Percentiles rank a stretch among this genome's conserved stretches.
Conservation (phyloP, 2,329 filamentous ascomycete genomes). For the Pseudogymnoascus sp. region DNA sequence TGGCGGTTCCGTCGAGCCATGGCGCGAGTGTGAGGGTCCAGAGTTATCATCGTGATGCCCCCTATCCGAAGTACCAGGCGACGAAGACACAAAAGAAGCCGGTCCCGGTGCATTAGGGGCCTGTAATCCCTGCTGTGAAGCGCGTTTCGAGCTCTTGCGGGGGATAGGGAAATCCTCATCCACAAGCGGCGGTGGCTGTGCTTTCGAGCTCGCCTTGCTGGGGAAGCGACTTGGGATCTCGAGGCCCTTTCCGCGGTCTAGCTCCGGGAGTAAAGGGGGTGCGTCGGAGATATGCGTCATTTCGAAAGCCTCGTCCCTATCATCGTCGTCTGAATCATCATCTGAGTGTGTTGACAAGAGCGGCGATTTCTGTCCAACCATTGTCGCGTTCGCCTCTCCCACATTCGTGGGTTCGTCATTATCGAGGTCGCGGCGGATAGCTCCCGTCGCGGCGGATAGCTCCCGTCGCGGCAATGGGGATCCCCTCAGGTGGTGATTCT, state of each 20-base stretch:
- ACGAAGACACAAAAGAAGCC: neutral
- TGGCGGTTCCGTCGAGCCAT: neutral
- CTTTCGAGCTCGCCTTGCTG: conserved; percentile 45
- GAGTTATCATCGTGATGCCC: neutral
- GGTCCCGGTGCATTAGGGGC: neutral
- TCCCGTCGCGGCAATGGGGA: conserved; percentile 49
- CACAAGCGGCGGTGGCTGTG: conserved; percentile 47
- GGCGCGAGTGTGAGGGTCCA: neutral
- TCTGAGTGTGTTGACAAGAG: neutral
- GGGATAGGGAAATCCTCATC: conserved; percentile 89
- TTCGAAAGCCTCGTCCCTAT: conserved; percentile 38
- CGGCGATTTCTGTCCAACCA: neutral
- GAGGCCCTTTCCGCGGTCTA: conserved; percentile 36
- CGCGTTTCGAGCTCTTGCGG: conserved; percentile 63
- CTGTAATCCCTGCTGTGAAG: conserved; percentile 20
- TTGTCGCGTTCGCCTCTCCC: conserved; percentile 12
- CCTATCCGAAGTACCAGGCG: neutral
- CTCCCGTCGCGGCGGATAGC: conserved; percentile 44
- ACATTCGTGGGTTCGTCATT: conserved; percentile 32
- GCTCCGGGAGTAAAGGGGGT: conserved; percentile 50
- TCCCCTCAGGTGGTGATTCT: conserved; percentile 59
- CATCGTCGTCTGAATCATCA: conserved; percentile 9
- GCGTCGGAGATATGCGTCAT: conserved; percentile 37
- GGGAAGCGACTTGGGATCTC: conserved; percentile 52
- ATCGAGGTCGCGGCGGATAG: conserved; percentile 27